These are phyloP conservation scores for Noccaea caerulescens DNA, from an alignment of 345 rosid species.

Conservation along the genomic window DNA sequence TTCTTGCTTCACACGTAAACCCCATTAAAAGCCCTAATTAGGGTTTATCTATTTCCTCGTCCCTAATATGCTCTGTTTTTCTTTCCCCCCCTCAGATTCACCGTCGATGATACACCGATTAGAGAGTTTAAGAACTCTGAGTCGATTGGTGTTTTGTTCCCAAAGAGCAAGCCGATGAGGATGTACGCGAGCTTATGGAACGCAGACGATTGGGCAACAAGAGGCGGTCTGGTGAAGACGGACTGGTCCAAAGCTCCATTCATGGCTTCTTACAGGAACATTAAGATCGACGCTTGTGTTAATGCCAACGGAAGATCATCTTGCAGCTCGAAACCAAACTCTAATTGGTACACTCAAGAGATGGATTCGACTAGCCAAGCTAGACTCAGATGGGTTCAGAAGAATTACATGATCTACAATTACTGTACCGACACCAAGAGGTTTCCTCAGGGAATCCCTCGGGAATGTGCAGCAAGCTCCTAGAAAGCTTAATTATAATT, in stretches of 20 bases:
- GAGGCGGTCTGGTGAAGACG: constrained; percentile 63
- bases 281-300: constrained; percentile 46
- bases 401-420: constrained; percentile 52
- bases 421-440: constrained; percentile 50
- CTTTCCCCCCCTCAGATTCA: constrained; percentile 40
- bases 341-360: constrained; percentile 51
- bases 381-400: constrained; percentile 58
- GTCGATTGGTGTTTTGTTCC: constrained; percentile 54
- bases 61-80: neutral
- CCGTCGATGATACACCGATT: constrained; percentile 60
- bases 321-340: constrained; percentile 39
- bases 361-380: constrained; percentile 48
- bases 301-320: constrained; percentile 41
- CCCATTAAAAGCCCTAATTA: neutral
- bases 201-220: constrained; percentile 68
- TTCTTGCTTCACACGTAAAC: constrained; percentile 24
- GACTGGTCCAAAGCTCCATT: constrained; percentile 63
- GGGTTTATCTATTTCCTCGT: neutral
- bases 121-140: constrained; percentile 65
- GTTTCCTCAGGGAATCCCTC: constrained; percentile 48
- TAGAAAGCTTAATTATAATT: neutral
- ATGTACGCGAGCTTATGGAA: constrained; percentile 64
- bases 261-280: constrained; percentile 48
- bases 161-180: constrained; percentile 67
- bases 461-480: constrained; percentile 38